Conservation (phyloP, 164 flowering plant species). For the Aristolochia californica region DNA sequence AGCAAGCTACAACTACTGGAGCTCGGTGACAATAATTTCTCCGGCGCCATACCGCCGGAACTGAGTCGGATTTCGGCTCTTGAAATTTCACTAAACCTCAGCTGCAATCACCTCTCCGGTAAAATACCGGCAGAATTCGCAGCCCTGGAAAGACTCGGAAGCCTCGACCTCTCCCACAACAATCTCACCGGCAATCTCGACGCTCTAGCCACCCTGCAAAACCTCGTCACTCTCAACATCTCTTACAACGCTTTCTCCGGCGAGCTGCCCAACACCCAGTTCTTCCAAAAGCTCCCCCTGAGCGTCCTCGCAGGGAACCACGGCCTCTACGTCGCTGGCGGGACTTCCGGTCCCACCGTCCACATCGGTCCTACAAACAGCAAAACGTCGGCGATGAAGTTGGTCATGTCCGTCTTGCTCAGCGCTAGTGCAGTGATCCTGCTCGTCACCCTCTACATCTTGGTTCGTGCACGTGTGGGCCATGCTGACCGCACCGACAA, state of each 20-base stretch:
- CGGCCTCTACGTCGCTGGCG: constrained; percentile 45
- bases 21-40: constrained; percentile 57
- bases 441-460: constrained; percentile 44
- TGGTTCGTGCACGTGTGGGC: constrained; percentile 36
- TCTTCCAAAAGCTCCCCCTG: constrained; percentile 67
- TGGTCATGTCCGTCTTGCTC: constrained; percentile 57
- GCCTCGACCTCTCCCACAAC: constrained; percentile 83
- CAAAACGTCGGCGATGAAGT: constrained; percentile 39
- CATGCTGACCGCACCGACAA: constrained; percentile 13
- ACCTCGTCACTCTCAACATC: constrained; percentile 73
- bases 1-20: constrained; percentile 56
- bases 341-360: constrained; percentile 24
- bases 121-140: constrained; percentile 52
- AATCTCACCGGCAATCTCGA: constrained; percentile 48
- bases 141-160: constrained; percentile 53
- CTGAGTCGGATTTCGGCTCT: constrained; percentile 60
- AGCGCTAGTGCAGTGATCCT: constrained; percentile 56
- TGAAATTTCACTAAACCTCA: constrained; percentile 76
- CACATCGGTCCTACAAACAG: constrained; percentile 10
- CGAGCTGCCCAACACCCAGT: constrained; percentile 66
- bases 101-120: constrained; percentile 69
- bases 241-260: constrained; percentile 89
- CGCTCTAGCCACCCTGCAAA: constrained; percentile 50
- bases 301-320: constrained; percentile 56
- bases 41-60: constrained; percentile 67